Base-by-base conservation (phyloP, 1,284 basidiomycete species). In the Cutaneotrichosporon arboriforme region DNA sequence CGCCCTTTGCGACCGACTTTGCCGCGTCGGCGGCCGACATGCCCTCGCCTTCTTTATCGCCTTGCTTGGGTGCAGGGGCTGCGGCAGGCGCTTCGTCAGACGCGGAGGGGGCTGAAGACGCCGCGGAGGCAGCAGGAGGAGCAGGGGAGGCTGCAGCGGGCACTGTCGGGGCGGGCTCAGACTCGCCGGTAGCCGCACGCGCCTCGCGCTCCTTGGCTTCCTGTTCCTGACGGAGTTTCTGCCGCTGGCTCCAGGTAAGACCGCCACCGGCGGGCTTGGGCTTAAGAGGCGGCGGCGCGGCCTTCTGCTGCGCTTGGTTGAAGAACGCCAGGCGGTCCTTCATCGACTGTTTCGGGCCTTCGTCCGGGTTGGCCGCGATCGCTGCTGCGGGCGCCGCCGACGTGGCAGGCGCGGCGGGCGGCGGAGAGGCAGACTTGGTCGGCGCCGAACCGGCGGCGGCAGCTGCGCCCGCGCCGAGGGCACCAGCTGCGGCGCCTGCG, bases 21-120 rank as follows among this genome's bases (percentile, higher is more conserved):
- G 86, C 83, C 31, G 89, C 90, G 77, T 93, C 90, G 18, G 82
- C 82, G 7, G 87, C 87, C 21, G 85, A 88, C 85, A 92, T 87
- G 14, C 64, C 62, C 26, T 68, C 66, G 13, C 64, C 62, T 23
- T 68, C 66, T 22, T 1, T 26, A 26, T 10, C 21, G 18, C 8
- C 26, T 7, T 5, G 13, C 14, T 37, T 18, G 14, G 17, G 36
- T 7, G 31, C 10, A 7, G 46, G 13, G 23, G 46, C 23, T 5
- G 22, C 36, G 18, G 48, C 14, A 9, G 14, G 31, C 8, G 43
- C 26, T 21, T n/a, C 9, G 39, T 8, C n/a, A 9, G 39, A 13
- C 1, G 33, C n/a, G n/a, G 45, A 40, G 8, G 37, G 22, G 1
- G 51, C 18, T 12, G 52, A 33, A 7, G 55, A 12, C 1, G 56